Conservation (phyloP, 2,329 filamentous ascomycete species). For the Emmonsia crescens region DNA sequence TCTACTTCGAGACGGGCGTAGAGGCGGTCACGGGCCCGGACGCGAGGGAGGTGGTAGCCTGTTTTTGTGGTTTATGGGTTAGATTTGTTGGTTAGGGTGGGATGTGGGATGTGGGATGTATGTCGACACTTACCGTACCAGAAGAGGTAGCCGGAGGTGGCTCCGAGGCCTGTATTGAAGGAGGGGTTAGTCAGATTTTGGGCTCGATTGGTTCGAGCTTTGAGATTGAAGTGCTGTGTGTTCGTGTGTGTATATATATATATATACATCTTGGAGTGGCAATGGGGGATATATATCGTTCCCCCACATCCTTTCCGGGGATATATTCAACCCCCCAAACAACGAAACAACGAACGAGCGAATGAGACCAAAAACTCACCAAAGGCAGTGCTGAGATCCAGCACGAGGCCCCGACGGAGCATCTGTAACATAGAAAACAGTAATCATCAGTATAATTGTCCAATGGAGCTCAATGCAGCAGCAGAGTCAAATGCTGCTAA, state of each 20-base stretch:
- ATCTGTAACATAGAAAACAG: slow-evolving; percentile 36
- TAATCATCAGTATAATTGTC: slow-evolving; percentile 6
- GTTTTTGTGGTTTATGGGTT: background rate
- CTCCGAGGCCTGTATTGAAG: slow-evolving; percentile 45
- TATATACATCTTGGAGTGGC: background rate
- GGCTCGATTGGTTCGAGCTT: background rate
- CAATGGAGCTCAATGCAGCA: background rate
- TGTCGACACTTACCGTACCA: slow-evolving; percentile 50
- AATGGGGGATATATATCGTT: background rate
- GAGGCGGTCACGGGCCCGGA: slow-evolving; percentile 52
- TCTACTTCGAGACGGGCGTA: slow-evolving; percentile 55
- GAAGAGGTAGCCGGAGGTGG: slow-evolving; percentile 53
- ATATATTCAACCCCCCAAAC: background rate
- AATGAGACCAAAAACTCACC: slow-evolving; percentile 38
- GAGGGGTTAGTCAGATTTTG: background rate
- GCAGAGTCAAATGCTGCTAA: background rate
- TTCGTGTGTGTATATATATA: no score
- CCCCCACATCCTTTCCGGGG: background rate
- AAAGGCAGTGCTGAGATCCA: slow-evolving; percentile 55
- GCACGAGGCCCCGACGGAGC: slow-evolving; percentile 54
- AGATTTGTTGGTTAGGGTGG: background rate
- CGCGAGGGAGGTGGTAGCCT: slow-evolving; percentile 56
- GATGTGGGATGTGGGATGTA: background rate
- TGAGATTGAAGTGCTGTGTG: background rate
- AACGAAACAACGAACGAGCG: background rate